Base-by-base conservation (phyloP, 1,139 yeast species). In the Saccharomyces pastorianus region DNA sequence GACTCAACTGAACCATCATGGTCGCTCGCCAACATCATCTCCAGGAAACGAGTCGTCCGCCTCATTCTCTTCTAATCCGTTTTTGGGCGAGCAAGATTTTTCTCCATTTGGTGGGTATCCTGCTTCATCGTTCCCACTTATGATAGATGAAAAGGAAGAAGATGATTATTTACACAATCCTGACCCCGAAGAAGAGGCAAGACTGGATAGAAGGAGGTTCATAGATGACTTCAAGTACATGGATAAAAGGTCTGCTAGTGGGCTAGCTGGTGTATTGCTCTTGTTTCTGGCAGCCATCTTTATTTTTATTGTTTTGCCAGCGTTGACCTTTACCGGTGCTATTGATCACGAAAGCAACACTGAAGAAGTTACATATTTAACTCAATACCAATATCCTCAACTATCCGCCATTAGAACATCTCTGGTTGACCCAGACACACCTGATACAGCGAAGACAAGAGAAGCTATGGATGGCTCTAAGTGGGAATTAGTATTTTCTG, bases 91-190 rank as follows among this genome's bases (percentile, higher is more conserved):
- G 63, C 74, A 78, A 5, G 82, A 77, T 58, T 76, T 83, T 60
- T 83, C 90, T 51, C 96, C 96, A 2, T 89, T 89, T 73, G 97
- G 97, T 53, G 96, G 96, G 8, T 89, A 88, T 68, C 96, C 97
- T 1, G 93, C 96, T 4, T 77, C 88, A 4, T 82, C 89, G 1
- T 89, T 90, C 73, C 96, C 96, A 0, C 73, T 89, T 52, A 84
- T 83, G 63, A 81, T 89, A 59, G 96, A 89, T 56, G 96, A 89
- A 64, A 87, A 86, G 71, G 97, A 89, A 70, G 86, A 89, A 4
- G 97, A 89, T 72, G 97, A 89, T 69, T 88, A 88, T 65, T 70
- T 90, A 57, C 97, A 89, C 70, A 89, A 89, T 69, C 96, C 96
- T 0, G 96, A 89, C 68, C 96, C 96, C 11, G 84, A 88, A 42